Percentiles rank a stretch among this genome's conserved stretches.
phyloP scores from a whole-genome alignment of 2,329 filamentous ascomycete genomes.

The Hypoxylon sp. region DNA sequence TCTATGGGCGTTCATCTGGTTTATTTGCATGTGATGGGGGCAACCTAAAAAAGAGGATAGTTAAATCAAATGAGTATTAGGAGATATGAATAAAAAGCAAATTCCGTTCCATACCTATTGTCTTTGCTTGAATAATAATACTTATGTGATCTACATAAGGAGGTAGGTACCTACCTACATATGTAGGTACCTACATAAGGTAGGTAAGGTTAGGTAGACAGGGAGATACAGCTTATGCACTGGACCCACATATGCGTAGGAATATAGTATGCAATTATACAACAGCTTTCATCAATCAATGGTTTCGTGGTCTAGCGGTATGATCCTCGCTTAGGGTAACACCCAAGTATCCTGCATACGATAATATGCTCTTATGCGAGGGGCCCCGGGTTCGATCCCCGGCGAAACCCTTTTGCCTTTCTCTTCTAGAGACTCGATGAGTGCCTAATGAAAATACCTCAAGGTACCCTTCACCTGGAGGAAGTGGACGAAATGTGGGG shows the following conservation, averaged over 20 bases:
- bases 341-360: slow-evolving; percentile 11
- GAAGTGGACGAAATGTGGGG: too few relatives aligned
- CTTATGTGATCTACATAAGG: too few relatives aligned
- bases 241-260: not conserved
- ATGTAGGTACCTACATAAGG: too few relatives aligned
- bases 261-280: not conserved
- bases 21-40: slow-evolving; percentile 5
- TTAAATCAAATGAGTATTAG: not conserved
- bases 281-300: slow-evolving; percentile 12
- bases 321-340: slow-evolving; percentile 74
- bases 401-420: slow-evolving; percentile 22
- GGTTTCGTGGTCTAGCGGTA: slow-evolving; percentile 68
- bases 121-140: too few relatives aligned
- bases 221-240: too few relatives aligned
- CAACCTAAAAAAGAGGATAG: slow-evolving; percentile 1
- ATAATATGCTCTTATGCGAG: slow-evolving; percentile 13
- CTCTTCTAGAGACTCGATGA: not conserved
- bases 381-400: slow-evolving; percentile 31
- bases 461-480: too few relatives aligned
- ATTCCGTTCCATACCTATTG: too few relatives aligned
- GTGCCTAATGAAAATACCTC: too few relatives aligned
- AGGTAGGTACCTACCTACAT: too few relatives aligned
- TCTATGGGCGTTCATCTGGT: slow-evolving; percentile 25
- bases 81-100: not conserved
- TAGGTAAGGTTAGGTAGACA: too few relatives aligned